Evolutionary conservation across 1,284 basidiomycete genomes (phyloP), one percentile per base, ranked within the genome.

Genomic region (Pseudozyma sp.): DNA sequence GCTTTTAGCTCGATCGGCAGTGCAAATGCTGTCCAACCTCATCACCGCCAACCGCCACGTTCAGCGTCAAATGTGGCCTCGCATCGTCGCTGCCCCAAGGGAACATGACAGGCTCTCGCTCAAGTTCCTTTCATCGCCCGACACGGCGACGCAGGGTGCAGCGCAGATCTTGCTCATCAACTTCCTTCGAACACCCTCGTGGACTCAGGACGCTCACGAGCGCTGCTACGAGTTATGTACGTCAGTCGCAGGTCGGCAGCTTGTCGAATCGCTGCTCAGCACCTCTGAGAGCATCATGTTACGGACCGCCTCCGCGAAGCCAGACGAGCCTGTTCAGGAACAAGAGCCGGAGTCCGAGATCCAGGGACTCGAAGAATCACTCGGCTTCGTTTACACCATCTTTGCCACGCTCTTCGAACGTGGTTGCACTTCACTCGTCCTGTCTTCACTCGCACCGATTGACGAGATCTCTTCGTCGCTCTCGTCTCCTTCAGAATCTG

Each of bases 1-100:
- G 5, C 51, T 62, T 0, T 53, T 77, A 7, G 52, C 57, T 19
- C 60, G 75, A 8, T 46, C 72, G 2, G 64, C 55, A 6, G 67
- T 48, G 9, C 75, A 77, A 49, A 58, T 77, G 55, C 67, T 77
- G 2, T 68, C 71, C 43, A 77, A 77, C 29, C 54, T 74, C 11
- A 60, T 74, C 46, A 77, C 70, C 16, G 35, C 45, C 3, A 77
- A 77, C n/a, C 39, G 45, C 13, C 31, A 42, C 0, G 54, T 65
- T 4, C 75, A 77, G 30, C n/a, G 37, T 3, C 24, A 30, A 4
- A 45, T 77, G n/a, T 74, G 70, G 75, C 44, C 51, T 3, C 51
- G 56, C 33, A 54, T 68, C 16, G 59, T 75, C 42, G 45, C 45
- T 4, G 48, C 61, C 17, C 31, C 54, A 7, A 49, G 31, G 19